A percentile compares a stretch with the other conserved stretches of the same genome.
Conservation (phyloP, 2,329 filamentous ascomycete genomes). For the Trichoderma arundinaceum region DNA sequence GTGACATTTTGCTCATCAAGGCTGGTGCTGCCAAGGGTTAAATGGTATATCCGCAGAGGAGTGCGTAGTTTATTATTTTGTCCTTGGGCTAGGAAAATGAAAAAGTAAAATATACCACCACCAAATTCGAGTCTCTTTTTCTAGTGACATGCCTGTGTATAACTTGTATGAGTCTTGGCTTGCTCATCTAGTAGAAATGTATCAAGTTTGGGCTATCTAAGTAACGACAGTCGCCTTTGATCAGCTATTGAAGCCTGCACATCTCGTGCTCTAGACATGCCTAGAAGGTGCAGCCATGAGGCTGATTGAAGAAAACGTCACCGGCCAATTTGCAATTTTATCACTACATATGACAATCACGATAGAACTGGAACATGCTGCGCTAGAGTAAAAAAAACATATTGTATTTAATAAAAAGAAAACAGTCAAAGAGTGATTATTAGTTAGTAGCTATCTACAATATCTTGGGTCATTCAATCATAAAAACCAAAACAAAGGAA, state of each 20-base stretch:
- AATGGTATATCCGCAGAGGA: conserved; percentile 32
- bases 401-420: conserved; percentile 2
- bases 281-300: not conserved
- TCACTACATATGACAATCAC: too few species aligned
- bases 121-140: not conserved
- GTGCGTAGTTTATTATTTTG: not conserved
- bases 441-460: conserved; percentile 9
- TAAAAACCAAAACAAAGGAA: not conserved
- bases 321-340: not conserved
- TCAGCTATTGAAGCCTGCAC: too few species aligned
- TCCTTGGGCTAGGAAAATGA: conserved; percentile 29
- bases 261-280: too few species aligned
- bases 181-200: not conserved
- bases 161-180: not conserved
- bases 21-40: conserved; percentile 79
- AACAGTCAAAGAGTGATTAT: conserved; percentile 1
- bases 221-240: too few species aligned
- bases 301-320: not conserved
- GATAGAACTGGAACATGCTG: too few species aligned
- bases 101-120: conserved; percentile 26
- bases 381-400: not conserved
- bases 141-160: not conserved
- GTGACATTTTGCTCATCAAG: conserved; percentile 86
- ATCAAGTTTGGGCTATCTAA: too few species aligned
- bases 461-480: conserved; percentile 14